Evolutionary conservation across 2,329 filamentous ascomycete species (phyloP).

Genomic region (Pyrenophora graminea): DNA sequence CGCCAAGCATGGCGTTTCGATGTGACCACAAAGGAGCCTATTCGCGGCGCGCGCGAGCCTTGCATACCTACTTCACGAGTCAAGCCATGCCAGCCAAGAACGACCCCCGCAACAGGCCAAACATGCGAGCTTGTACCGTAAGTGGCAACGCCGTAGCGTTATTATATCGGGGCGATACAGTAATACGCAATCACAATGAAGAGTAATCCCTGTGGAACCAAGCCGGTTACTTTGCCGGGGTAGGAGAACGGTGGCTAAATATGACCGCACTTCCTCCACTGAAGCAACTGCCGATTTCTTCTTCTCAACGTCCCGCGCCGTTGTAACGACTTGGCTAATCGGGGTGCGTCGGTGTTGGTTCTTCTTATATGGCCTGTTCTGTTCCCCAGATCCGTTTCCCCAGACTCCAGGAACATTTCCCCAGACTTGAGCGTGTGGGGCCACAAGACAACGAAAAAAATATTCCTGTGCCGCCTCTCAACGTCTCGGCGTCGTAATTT

Average conservation of each 20-base stretch:
- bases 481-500: background rate
- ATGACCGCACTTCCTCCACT: slow-evolving; percentile 19
- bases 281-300: slow-evolving; percentile 36
- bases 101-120: slow-evolving; percentile 33
- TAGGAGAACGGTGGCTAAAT: slow-evolving; percentile 19
- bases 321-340: slow-evolving; percentile 5
- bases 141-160: slow-evolving; percentile 14
- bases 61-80: slow-evolving; percentile 20
- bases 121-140: slow-evolving; percentile 22
- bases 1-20: slow-evolving; percentile 26
- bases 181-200: slow-evolving; percentile 15
- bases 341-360: slow-evolving; percentile 11
- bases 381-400: slow-evolving; percentile 36
- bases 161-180: slow-evolving; percentile 35
- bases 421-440: slow-evolving; percentile 29
- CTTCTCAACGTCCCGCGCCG: slow-evolving; percentile 18
- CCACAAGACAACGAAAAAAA: slow-evolving; percentile 12
- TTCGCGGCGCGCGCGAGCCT: slow-evolving; percentile 24
- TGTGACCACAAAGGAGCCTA: slow-evolving; percentile 20
- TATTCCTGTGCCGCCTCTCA: slow-evolving; percentile 9
- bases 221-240: slow-evolving; percentile 21
- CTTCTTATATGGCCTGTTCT: slow-evolving; percentile 36
- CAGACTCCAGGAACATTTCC: slow-evolving; percentile 27
- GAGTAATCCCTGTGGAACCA: slow-evolving; percentile 22
- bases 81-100: slow-evolving; percentile 38